phyloP scores from a whole-genome alignment of 306 rosid species.

The Fagus crenata region DNA sequence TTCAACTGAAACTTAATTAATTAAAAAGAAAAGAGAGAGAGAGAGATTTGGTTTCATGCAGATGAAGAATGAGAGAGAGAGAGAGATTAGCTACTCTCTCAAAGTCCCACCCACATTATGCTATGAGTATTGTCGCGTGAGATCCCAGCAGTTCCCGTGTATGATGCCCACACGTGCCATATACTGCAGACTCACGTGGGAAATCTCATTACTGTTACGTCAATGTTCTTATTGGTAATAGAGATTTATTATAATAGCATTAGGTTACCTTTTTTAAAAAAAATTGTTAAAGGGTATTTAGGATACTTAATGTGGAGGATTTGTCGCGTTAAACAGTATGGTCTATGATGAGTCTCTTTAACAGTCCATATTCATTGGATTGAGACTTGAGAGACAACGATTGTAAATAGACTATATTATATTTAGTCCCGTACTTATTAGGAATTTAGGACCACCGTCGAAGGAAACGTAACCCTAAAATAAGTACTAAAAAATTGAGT shows the following conservation, averaged over 20 bases:
- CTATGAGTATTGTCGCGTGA: conserved; percentile 29
- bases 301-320: not conserved
- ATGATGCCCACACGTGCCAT: conserved; percentile 17
- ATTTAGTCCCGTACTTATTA: no score
- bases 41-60: not conserved
- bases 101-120: conserved; percentile 6
- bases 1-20: conserved; percentile 26
- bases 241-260: not conserved
- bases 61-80: not conserved
- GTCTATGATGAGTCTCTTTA: no score
- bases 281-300: no score
- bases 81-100: not conserved
- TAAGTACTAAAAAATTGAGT: no score
- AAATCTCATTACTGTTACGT: not conserved
- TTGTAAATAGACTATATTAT: no score
- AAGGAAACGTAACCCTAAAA: no score
- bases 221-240: not conserved
- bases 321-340: not conserved
- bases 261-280: no score
- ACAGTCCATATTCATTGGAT: no score
- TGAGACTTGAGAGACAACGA: no score
- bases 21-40: not conserved
- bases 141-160: conserved; percentile 22
- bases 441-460: no score
- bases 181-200: conserved; percentile 16